phyloP scores from a whole-genome alignment of 345 rosid genomes.

The Nephelium lappaceum region DNA sequence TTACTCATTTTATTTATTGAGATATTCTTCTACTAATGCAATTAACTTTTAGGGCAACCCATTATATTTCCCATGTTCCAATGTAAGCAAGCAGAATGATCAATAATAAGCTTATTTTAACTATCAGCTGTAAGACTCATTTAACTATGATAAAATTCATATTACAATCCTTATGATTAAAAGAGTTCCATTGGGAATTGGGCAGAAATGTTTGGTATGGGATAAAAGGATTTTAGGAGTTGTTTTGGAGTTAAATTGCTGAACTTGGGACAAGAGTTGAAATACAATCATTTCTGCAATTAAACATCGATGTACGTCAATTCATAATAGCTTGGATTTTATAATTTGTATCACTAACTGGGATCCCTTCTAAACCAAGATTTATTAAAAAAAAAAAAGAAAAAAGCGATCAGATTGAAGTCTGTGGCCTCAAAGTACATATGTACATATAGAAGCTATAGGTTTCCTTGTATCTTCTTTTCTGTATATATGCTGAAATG shows the following conservation, averaged over 20 bases:
- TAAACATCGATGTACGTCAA: not conserved
- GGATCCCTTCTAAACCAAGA: not conserved
- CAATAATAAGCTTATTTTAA: not conserved
- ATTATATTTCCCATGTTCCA: not conserved
- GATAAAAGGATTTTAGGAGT: not conserved
- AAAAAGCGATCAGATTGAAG: not conserved
- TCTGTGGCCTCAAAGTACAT: not conserved
- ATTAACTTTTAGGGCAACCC: not conserved
- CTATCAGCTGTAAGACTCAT: not conserved
- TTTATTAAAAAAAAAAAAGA: too few species aligned
- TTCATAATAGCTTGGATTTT: not conserved
- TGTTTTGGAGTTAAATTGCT: not conserved
- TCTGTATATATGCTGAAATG: not conserved
- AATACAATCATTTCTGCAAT: not conserved
- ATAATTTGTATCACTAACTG: not conserved
- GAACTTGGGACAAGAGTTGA: not conserved
- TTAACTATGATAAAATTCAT: conserved; percentile 4
- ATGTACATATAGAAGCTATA: not conserved
- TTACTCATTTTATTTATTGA: not conserved
- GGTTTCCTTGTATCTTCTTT: conserved; percentile 1
- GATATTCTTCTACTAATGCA: not conserved
- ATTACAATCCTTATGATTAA: not conserved
- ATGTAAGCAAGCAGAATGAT: not conserved
- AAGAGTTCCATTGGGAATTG: not conserved
- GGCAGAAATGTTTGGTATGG: not conserved